Base-by-base conservation (phyloP, 176 grass and related monocot genomes). In the Oryza glaberrima region DNA sequence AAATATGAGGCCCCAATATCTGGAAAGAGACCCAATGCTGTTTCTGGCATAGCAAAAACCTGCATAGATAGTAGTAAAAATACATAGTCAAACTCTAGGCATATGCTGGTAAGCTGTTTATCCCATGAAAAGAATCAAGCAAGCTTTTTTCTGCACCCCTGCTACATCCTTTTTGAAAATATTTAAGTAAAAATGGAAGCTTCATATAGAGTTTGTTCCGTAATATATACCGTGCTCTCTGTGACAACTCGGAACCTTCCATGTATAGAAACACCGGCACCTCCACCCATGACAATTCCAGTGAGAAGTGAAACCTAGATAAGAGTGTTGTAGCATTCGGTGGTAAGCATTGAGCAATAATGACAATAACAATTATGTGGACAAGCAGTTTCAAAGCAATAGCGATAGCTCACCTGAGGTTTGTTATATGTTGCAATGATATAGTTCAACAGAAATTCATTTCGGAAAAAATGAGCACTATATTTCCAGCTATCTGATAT, bases 1-100 rank as follows among this genome's bases (percentile, higher is more conserved):
- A 98, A 98, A 90, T 94, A 98, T 71, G 96, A 98, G 67, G 96
- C 87, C 76, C 93, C 96, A 87, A 98, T 92, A 87, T 98, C 91
- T 77, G 96, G 96, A 88, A 95, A 95, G 82, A 94, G 89, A 54
- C 93, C 96, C 58, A 98, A 67, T 87, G 91, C 83, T 61, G 93
- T 95, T 86, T 98, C 96, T 78, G 96, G 96, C 96, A 98, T 98
- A 69, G 96, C 96, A 91, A 98, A 98, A 85, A 95, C 86, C 93
- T 95, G 78, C 36, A 92, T 34, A 49, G 64, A 73, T 49, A 56
- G 16, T 73, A 76, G 44, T 69, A 15, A 9, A 81, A 90, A 83
- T 69, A 84, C 60, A 77, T 70, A 32, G 54, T 36, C 10, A 65
- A 77, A 16, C 15, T 52, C 60, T 51, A 32, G 7, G 20, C 40